These are phyloP conservation scores for Myriosclerotinia scirpicola DNA, from an alignment of 2,329 filamentous ascomycete species.

Conservation along the genomic window DNA sequence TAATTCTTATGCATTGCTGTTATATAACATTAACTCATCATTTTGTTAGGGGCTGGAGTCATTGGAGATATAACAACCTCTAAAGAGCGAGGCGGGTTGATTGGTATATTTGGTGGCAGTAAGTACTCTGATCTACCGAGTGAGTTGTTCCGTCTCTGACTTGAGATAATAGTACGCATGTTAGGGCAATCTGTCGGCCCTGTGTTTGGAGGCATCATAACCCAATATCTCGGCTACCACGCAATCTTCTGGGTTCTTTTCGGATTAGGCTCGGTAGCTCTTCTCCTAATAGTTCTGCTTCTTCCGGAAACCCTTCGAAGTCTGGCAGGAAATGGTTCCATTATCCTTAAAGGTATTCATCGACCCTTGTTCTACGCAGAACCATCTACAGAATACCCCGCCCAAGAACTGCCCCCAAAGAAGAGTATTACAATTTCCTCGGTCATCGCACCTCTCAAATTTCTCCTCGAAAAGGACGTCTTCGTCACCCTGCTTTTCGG, in stretches of 20 bases:
- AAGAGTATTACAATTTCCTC: slow-evolving; percentile 41
- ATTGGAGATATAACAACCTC: slow-evolving; percentile 21
- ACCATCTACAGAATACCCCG: background rate
- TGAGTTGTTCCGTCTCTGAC: background rate
- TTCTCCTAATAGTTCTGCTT: slow-evolving; percentile 40
- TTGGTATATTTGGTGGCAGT: slow-evolving; percentile 15
- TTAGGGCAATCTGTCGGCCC: slow-evolving; percentile 44
- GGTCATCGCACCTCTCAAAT: slow-evolving; percentile 44
- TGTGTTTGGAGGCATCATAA: slow-evolving; percentile 49
- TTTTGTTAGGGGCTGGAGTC: slow-evolving; percentile 15
- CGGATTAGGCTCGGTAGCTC: slow-evolving; percentile 43
- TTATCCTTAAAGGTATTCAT: slow-evolving; percentile 41
- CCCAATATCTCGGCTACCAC: slow-evolving; percentile 48
- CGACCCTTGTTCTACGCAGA: slow-evolving; percentile 43
- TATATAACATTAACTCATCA: background rate
- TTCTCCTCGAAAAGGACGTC: slow-evolving; percentile 49
- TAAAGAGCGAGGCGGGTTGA: slow-evolving; percentile 9
- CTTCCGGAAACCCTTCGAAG: slow-evolving; percentile 35
- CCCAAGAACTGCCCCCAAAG: slow-evolving; percentile 34
- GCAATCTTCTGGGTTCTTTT: slow-evolving; percentile 51
- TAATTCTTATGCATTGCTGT: slow-evolving; percentile 42
- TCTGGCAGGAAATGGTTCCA: slow-evolving; percentile 35
- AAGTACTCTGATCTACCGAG: background rate
- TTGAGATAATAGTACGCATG: slow-evolving; percentile 30
- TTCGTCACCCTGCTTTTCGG: slow-evolving; percentile 42